A percentile compares a stretch with the other conserved stretches of the same genome.
These are phyloP conservation scores for Rhodotorula paludigena DNA, from an alignment of 768 basidiomycete genomes.

Conservation along the genomic window DNA sequence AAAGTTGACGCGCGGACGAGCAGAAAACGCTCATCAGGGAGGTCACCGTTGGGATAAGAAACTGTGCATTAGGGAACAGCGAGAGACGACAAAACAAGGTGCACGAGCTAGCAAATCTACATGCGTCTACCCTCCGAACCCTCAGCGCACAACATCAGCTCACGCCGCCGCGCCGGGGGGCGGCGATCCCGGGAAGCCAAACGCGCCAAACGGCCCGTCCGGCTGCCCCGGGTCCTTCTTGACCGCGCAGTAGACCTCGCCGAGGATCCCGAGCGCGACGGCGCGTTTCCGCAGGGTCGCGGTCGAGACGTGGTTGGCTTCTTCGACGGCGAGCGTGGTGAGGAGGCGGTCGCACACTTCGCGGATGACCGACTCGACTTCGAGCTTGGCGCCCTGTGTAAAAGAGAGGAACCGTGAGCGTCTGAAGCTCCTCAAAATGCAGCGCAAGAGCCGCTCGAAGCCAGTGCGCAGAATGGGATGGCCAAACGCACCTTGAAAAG, in stretches of 20 bases:
- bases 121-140: not conserved
- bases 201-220: constrained; percentile 18
- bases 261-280: constrained; percentile 73
- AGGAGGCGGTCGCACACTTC: constrained; percentile 71
- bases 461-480: not conserved
- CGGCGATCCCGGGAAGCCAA: constrained; percentile 9
- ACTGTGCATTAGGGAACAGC: too few species aligned
- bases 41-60: too few species aligned
- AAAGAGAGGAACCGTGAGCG: not conserved
- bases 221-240: constrained; percentile 55
- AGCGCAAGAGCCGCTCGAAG: not conserved
- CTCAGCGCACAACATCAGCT: not conserved
- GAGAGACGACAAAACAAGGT: too few species aligned
- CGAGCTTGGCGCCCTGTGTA: constrained; percentile 75
- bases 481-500: constrained; percentile 66
- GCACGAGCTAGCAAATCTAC: not conserved
- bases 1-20: too few species aligned
- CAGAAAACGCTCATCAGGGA: too few species aligned
- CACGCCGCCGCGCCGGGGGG: not conserved
- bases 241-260: constrained; percentile 68
- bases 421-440: not conserved
- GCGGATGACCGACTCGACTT: constrained; percentile 79
- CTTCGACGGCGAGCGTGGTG: not conserved
- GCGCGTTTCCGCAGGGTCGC: constrained; percentile 67
- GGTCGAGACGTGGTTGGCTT: constrained; percentile 41